These are phyloP conservation scores for Aspergillus sp. DNA, from an alignment of 2,329 filamentous ascomycete genomes.

Conservation along the genomic window DNA sequence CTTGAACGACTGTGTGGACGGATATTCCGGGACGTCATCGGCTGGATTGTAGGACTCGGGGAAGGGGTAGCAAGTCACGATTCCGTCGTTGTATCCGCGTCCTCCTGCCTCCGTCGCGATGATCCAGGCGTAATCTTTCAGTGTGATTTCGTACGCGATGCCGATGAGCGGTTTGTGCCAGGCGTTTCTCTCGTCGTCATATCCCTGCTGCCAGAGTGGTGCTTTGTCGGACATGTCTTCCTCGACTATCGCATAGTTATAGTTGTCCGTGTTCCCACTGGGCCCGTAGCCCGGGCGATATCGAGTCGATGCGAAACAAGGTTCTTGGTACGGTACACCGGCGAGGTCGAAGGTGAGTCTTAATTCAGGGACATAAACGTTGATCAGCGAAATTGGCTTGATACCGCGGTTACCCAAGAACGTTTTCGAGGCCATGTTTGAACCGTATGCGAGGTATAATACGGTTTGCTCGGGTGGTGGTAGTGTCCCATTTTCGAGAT, in stretches of 20 bases:
- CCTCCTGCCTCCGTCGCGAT: slow-evolving; percentile 88
- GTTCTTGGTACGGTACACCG: slow-evolving; percentile 78
- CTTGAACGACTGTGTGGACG: slow-evolving; percentile 61
- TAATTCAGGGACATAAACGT: slow-evolving; percentile 73
- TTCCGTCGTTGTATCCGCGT: slow-evolving; percentile 72
- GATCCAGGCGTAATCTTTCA: slow-evolving; percentile 73
- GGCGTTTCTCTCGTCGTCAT: slow-evolving; percentile 46
- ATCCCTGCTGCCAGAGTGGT: slow-evolving; percentile 17
- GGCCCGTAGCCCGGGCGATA: slow-evolving; percentile 34
- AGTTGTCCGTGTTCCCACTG: too few species aligned
- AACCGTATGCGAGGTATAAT: slow-evolving; percentile 84
- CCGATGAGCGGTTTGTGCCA: slow-evolving; percentile 84
- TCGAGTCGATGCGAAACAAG: slow-evolving; percentile 81
- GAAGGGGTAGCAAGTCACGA: slow-evolving; percentile 70
- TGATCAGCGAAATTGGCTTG: slow-evolving; percentile 69
- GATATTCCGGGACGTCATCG: slow-evolving; percentile 56
- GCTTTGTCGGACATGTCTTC: slow-evolving; percentile 21
- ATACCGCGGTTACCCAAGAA: slow-evolving; percentile 75
- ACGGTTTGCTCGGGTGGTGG: slow-evolving; percentile 45
- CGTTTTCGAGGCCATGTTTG: slow-evolving; percentile 73
- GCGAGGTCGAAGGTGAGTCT: slow-evolving; percentile 77
- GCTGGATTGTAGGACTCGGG: slow-evolving; percentile 43
- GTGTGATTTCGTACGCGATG: slow-evolving; percentile 90
- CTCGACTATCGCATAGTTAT: too few species aligned
- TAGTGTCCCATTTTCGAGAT: neutral